Base-by-base conservation (phyloP, 495 filamentous ascomycete genomes). In the Aspergillus egyptiacus region DNA sequence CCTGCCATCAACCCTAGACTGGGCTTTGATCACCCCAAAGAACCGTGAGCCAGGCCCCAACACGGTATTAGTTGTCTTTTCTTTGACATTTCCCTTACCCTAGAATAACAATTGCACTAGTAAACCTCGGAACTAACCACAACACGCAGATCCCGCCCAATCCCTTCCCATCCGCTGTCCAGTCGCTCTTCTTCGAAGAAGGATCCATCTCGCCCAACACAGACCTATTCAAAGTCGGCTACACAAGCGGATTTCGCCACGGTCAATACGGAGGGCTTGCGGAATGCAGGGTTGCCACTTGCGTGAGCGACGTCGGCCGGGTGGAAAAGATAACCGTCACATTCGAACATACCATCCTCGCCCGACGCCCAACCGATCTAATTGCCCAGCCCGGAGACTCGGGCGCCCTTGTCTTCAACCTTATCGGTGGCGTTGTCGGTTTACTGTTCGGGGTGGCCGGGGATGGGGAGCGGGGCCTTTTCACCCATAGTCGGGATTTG, bases 281-380 rank as follows among this genome's bases (percentile, higher is more conserved):
- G 5, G 23, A 24, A 13, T 23, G 7, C 22, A 2, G 2, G 6
- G 19, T 37, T 18, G 6, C n/a, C 0, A 18, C 8, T 3, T 1
- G 9, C 5, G n/a, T 47, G 8, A 14, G 18, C 13, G 15, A 37
- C 18, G 44, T 32, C 2, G n/a, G 27, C 20, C 20, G 25, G 15
- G 30, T 25, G 2, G 6, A 1, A 8, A n/a, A n/a, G n/a, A n/a
- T n/a, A n/a, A 14, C 18, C 27, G 1, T 6, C 3, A 46, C 43
- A 3, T 46, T 31, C 32, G 44, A 47, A 9, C 44, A 47, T 25
- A 37, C 44, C 8, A 19, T 47, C 23, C n/a, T 47, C 2, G 6
- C 18, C 23, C 7, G 11, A 1, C 2, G 10, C 19, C 8, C 13
- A 10, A 1, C 13, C 2, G 9, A 45, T 9, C 2, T 1, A 1